Percentiles rank a stretch among this genome's conserved stretches.
These are phyloP conservation scores for Cystofilobasidium bisporidii DNA, from an alignment of 768 basidiomycete species.

Conservation along the genomic window DNA sequence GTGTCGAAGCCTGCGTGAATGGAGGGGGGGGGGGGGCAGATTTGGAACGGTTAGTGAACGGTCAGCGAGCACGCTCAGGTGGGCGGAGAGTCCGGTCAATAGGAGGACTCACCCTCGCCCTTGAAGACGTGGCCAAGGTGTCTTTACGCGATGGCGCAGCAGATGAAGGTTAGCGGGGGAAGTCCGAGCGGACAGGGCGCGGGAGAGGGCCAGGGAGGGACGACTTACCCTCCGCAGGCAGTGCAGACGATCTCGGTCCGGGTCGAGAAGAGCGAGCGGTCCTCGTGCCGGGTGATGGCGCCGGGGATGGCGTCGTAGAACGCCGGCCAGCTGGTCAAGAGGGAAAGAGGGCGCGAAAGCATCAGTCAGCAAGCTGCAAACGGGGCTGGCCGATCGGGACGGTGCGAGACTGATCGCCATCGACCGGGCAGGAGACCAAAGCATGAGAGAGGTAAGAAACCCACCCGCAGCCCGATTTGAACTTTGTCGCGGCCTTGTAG, in stretches of 20 bases:
- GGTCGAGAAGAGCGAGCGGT: conserved; percentile 54
- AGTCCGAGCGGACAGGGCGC: neutral
- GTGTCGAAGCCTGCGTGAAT: conserved; percentile 33
- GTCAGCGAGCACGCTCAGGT: neutral
- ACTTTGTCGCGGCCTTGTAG: conserved; percentile 27
- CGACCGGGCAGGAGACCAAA: neutral
- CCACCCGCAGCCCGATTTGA: conserved; percentile 27
- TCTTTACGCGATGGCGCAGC: too few relatives aligned
- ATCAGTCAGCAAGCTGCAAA: too few relatives aligned
- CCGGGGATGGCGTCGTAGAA: conserved; percentile 93
- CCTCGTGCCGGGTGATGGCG: conserved; percentile 66
- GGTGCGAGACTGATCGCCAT: too few relatives aligned
- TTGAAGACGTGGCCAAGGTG: conserved; percentile 95
- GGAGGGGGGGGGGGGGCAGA: neutral
- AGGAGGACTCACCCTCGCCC: conserved; percentile 57
- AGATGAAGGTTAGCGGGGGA: conserved; percentile 38
- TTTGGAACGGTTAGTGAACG: neutral
- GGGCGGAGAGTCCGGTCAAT: too few relatives aligned
- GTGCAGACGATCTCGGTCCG: conserved; percentile 50
- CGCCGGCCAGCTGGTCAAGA: conserved; percentile 76
- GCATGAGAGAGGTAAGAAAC: too few relatives aligned
- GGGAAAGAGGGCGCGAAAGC: conserved; percentile 11
- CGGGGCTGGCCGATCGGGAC: too few relatives aligned
- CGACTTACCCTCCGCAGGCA: neutral
- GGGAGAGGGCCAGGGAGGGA: neutral